phyloP scores from a whole-genome alignment of 1,284 basidiomycete genomes.

The Fistulina hepatica region DNA sequence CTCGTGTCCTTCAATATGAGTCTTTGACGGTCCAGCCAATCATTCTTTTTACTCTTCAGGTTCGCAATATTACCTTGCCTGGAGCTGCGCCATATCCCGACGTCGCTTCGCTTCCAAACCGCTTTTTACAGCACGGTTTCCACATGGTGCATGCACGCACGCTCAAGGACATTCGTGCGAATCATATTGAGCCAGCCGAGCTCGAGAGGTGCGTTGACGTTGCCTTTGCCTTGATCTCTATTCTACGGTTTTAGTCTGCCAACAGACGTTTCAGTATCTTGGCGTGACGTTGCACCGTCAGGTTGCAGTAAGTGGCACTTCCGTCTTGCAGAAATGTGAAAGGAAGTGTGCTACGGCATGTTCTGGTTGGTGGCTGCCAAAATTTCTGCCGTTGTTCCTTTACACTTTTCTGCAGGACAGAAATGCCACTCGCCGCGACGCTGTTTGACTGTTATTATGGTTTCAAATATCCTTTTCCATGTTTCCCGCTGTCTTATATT shows the following conservation, averaged over 20 bases:
- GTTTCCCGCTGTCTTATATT: too few species aligned
- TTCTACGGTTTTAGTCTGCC: not conserved
- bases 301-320: not conserved
- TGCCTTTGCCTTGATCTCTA: not conserved
- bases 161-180: slow-evolving; percentile 55
- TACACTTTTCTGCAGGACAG: too few species aligned
- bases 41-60: slow-evolving; percentile 28
- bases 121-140: slow-evolving; percentile 57
- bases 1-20: not conserved
- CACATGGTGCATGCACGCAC: slow-evolving; percentile 43
- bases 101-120: slow-evolving; percentile 42
- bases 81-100: slow-evolving; percentile 58
- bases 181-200: slow-evolving; percentile 45
- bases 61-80: slow-evolving; percentile 64
- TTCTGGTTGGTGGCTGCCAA: too few species aligned
- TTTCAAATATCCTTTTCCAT: too few species aligned
- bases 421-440: too few species aligned
- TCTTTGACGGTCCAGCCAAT: too few species aligned
- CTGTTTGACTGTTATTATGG: too few species aligned
- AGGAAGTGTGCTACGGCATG: too few species aligned
- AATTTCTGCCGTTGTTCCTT: too few species aligned
- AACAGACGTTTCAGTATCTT: not conserved
- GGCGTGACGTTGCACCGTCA: not conserved
- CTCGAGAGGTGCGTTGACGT: slow-evolving; percentile 43
- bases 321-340: too few species aligned